Evolutionary conservation across 495 filamentous ascomycete genomes (phyloP).

Genomic region (Penicillium canescens): DNA sequence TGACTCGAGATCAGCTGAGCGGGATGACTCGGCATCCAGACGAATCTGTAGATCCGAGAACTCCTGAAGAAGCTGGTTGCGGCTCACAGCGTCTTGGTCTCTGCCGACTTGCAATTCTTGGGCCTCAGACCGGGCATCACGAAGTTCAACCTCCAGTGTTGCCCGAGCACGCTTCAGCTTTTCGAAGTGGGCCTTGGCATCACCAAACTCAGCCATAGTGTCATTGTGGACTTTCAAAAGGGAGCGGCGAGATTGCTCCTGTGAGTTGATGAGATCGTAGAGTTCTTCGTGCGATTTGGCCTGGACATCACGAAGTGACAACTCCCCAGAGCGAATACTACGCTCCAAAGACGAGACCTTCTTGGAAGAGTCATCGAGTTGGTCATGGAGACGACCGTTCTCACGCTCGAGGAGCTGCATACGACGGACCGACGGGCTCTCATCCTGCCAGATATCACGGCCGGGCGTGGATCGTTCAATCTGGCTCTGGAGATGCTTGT

Average conservation of each 20-base stretch:
- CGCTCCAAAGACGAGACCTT: slow-evolving; percentile 91
- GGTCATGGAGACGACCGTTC: slow-evolving; percentile 89
- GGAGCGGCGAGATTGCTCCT: slow-evolving; percentile 83
- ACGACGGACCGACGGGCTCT: slow-evolving; percentile 79
- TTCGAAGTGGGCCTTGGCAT: slow-evolving; percentile 84
- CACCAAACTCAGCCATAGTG: slow-evolving; percentile 77
- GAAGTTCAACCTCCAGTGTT: slow-evolving; percentile 82
- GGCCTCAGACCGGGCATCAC: slow-evolving; percentile 79
- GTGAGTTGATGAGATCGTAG: slow-evolving; percentile 88
- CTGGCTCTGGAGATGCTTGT: slow-evolving; percentile 89
- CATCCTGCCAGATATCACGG: slow-evolving; percentile 67
- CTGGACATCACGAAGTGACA: slow-evolving; percentile 89
- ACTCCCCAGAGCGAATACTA: slow-evolving; percentile 81
- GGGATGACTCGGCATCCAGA: slow-evolving; percentile 84
- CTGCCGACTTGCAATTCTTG: slow-evolving; percentile 73
- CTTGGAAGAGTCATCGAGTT: slow-evolving; percentile 92
- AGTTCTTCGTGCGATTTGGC: slow-evolving; percentile 94
- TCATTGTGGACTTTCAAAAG: slow-evolving; percentile 83
- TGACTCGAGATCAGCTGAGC: slow-evolving; percentile 77
- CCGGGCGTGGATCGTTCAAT: slow-evolving; percentile 63
- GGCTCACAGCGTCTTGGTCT: slow-evolving; percentile 81
- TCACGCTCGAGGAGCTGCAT: slow-evolving; percentile 91
- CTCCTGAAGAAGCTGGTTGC: slow-evolving; percentile 86
- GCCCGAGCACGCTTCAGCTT: slow-evolving; percentile 77
- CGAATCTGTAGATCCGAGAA: slow-evolving; percentile 93